These are phyloP conservation scores for Handroanthus guayacan DNA, from an alignment of 257 asterid species.

Conservation along the genomic window DNA sequence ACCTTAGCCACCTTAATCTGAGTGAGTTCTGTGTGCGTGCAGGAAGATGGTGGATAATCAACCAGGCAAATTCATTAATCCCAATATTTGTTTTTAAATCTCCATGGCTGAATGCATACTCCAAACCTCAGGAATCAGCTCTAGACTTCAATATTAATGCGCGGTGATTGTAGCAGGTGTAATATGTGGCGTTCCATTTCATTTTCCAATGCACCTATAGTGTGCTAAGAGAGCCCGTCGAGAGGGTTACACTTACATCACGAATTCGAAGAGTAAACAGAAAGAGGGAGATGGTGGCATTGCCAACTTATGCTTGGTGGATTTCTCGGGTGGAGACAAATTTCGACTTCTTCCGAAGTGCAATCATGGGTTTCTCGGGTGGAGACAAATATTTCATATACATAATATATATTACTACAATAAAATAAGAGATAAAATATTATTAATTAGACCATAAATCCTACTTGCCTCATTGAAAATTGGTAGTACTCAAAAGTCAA, in stretches of 20 bases:
- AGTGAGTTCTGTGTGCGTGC: not conserved
- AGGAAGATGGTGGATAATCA: conserved; percentile 31
- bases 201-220: conserved; percentile 34
- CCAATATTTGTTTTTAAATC: not conserved
- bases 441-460: too few species aligned
- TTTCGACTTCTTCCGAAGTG: conserved; percentile 43
- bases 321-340: conserved; percentile 40
- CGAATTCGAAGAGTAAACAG: conserved; percentile 25
- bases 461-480: too few species aligned
- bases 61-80: not conserved
- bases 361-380: conserved; percentile 43
- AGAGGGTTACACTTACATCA: conserved; percentile 38
- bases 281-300: conserved; percentile 36
- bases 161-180: conserved; percentile 42
- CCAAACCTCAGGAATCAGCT: conserved; percentile 29
- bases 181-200: conserved; percentile 40
- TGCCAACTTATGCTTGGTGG: conserved; percentile 43
- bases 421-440: too few species aligned
- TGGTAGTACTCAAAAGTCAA: not conserved
- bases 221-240: conserved; percentile 32
- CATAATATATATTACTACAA: too few species aligned
- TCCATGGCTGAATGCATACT: conserved; percentile 35
- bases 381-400: too few species aligned
- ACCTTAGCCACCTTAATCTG: not conserved
- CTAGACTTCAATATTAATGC: conserved; percentile 34